Base-by-base conservation (phyloP, 345 rosid species). In the Eucalyptus tenuipes region DNA sequence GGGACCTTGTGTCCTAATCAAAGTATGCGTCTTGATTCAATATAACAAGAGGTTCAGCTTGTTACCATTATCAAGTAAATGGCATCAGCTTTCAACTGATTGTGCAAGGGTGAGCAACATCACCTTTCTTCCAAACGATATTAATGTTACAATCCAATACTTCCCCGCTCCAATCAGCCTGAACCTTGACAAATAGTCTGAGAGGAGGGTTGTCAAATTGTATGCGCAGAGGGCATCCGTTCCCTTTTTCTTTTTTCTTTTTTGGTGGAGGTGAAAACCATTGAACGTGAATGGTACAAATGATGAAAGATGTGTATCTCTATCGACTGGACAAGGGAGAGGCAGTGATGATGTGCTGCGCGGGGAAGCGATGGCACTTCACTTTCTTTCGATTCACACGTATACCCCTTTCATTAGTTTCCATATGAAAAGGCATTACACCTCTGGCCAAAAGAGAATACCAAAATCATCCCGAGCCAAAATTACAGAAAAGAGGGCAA, bases 201-300 rank as follows among this genome's bases (percentile, higher is more conserved):
- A 13, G 17, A 64, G 37, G 16, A n/a, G 75, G 75, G 20, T 64
- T n/a, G 33, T 64, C 75, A 64, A 64, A 14, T n/a, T n/a, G 37
- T 31, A n/a, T 4, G 20, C 9, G 20, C 75, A n/a, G 75, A 64
- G 75, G 40, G 40, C 75, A 64, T 64, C 37, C 75, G 20, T 64
- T 64, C 15, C 18, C 75, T 3, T n/a, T 17, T 4, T 7, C 1
- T n/a, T 4, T 7, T 2, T n/a, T 2, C 5, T 4, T 12, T 52
- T 52, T 52, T 7, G 53, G 16, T 14, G 75, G 40, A 64, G 75
- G 75, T 64, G 40, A 64, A 64, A 64, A 64, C 40, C 75, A 4
- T n/a, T 4, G 37, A 64, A 64, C 11, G 17, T n/a, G 75, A 64
- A 64, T 7, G 75, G 37, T 8, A n/a, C 75, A 64, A 64, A n/a